These are phyloP conservation scores for Eucalyptus microcorys DNA, from an alignment of 345 rosid genomes.

Conservation along the genomic window DNA sequence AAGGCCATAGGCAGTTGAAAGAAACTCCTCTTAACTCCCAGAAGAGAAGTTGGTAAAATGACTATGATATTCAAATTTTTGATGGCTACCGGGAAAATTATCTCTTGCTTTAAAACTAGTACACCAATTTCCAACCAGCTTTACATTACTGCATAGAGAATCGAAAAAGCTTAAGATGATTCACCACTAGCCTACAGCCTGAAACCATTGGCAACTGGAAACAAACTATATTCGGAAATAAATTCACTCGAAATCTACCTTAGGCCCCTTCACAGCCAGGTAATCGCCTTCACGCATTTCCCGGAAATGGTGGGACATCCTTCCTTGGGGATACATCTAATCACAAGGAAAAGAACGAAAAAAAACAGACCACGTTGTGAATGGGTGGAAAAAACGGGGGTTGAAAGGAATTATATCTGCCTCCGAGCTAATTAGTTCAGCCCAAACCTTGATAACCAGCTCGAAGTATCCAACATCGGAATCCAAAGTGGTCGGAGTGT, in stretches of 20 bases:
- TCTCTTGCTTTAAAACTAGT: not conserved
- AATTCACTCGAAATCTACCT: constrained; percentile 12
- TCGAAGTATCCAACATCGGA: constrained; percentile 48
- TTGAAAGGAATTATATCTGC: not conserved
- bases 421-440: not conserved
- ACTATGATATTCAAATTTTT: not conserved
- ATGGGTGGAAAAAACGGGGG: not conserved
- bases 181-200: not conserved
- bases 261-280: constrained; percentile 63
- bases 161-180: not conserved
- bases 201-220: not conserved
- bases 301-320: constrained; percentile 68
- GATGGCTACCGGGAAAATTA: not conserved
- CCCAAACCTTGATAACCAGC: constrained; percentile 34
- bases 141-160: not conserved
- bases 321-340: constrained; percentile 73
- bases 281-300: constrained; percentile 46
- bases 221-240: not conserved
- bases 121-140: not conserved
- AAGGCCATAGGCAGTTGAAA: not conserved
- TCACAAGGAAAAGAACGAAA: not conserved
- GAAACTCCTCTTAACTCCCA: not conserved
- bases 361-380: not conserved
- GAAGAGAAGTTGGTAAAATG: not conserved
- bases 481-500: constrained; percentile 50